Base-by-base conservation (phyloP, 345 rosid species). In the Conringia planisiliqua region DNA sequence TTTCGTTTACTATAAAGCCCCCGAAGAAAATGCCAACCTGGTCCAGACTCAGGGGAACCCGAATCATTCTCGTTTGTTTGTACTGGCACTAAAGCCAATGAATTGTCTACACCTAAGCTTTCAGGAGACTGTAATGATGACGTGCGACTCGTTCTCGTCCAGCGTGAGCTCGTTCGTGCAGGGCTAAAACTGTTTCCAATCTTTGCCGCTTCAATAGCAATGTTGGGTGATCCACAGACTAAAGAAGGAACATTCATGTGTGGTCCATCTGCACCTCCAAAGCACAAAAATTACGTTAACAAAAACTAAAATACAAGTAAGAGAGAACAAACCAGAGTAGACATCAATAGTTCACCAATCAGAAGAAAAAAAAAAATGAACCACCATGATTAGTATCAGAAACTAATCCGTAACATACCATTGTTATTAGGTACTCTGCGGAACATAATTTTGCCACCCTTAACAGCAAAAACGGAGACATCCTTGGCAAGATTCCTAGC, bases 401-500 rank as follows among this genome's bases (percentile, higher is more conserved):
- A 69, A 62, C 24, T 4, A 52, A 73, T n/a, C 52, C 3, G 27
- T 14, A 67, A 57, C 80, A 4, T 64, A 77, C 80, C 80, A 24
- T 20, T 71, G 32, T 29, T 57, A 48, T 24, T 65, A 30, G 62
- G 56, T 20, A 77, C 80, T 51, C 80, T 77, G 16, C 77, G 82
- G 82, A 86, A 91, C 52, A 88, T 59, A 54, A 94, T 78, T 81
- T 90, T 94, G 54, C 97, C 93, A 81, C 85, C 82, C 39, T 72
- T 74, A n/a, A 94, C 90, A 10, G 97, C 96, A 26, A 79, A 85
- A 67, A 94, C 90, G 0, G 84, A 83, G 66, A 78, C 84, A 79
- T 68, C 72, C 61, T 77, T 86, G 1, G 92, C 16, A 79, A 94
- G 85, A 76, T 88, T 90, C 74, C 80, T 85, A 1, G 96, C 89